A percentile compares a stretch with the other conserved stretches of the same genome.
These are phyloP conservation scores for Tulasnella calospora DNA, from an alignment of 768 basidiomycete genomes.

Conservation along the genomic window DNA sequence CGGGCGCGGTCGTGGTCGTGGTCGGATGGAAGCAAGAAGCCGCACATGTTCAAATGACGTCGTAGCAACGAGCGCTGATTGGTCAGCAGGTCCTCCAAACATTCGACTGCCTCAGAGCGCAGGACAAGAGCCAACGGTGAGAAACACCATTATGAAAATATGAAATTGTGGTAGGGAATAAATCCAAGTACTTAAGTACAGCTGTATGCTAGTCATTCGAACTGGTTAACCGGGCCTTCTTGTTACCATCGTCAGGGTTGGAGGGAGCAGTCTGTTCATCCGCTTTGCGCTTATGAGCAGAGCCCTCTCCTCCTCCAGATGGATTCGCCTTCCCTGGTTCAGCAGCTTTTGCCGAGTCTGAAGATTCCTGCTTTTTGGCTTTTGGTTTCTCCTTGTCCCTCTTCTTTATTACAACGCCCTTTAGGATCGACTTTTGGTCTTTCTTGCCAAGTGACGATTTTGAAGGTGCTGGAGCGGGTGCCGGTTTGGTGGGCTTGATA, in stretches of 20 bases:
- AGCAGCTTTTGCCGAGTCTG: neutral
- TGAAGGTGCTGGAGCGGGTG: constrained; percentile 30
- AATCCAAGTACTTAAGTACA: neutral
- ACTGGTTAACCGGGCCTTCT: neutral
- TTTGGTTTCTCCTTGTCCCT: constrained; percentile 16
- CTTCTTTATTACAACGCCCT: constrained; percentile 78
- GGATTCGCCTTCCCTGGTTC: neutral
- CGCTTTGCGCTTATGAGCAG: neutral
- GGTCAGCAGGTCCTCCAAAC: neutral
- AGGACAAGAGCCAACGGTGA: neutral
- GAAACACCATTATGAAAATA: neutral
- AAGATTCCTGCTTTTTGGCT: neutral
- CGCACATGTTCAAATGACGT: constrained; percentile 4
- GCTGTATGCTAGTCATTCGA: neutral
- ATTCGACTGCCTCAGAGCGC: neutral
- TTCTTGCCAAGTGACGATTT: constrained; percentile 45
- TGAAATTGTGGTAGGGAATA: neutral
- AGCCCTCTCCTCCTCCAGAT: neutral
- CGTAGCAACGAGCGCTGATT: constrained; percentile 3
- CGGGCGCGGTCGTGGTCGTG: neutral
- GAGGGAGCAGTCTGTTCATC: neutral
- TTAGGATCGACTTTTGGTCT: constrained; percentile 60
- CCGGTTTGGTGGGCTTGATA: constrained; percentile 36
- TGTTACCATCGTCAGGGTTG: neutral
- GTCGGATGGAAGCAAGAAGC: neutral